phyloP scores from a whole-genome alignment of 345 rosid genomes.

The Rhodomyrtus tomentosa region DNA sequence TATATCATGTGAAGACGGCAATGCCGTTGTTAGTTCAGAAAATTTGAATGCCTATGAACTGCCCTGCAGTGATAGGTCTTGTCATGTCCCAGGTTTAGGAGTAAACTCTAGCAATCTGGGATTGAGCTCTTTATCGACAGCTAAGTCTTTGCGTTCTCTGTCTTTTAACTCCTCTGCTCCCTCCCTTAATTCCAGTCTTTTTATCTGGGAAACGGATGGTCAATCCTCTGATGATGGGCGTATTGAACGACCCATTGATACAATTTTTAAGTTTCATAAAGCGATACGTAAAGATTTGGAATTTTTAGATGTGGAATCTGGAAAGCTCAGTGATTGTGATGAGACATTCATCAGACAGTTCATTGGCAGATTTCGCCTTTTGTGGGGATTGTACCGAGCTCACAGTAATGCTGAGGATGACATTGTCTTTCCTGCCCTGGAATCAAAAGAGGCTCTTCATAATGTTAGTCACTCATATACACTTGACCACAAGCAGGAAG shows the following conservation, averaged over 20 bases:
- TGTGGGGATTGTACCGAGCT: conserved; percentile 92
- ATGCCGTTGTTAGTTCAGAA: conserved; percentile 10
- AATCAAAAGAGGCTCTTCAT: conserved; percentile 87
- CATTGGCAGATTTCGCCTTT: conserved; percentile 68
- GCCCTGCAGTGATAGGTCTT: conserved; percentile 36
- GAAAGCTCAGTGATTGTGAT: conserved; percentile 64
- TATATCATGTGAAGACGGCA: conserved; percentile 16
- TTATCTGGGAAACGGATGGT: conserved; percentile 66
- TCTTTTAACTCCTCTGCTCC: conserved; percentile 61
- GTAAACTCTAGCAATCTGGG: conserved; percentile 54
- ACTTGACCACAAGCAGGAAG: conserved; percentile 88
- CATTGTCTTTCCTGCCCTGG: conserved; percentile 85
- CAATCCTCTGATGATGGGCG: conserved; percentile 29
- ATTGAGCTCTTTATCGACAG: conserved; percentile 53
- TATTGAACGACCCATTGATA: conserved; percentile 71
- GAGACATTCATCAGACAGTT: conserved; percentile 62
- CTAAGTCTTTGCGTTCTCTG: conserved; percentile 60
- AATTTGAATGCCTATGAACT: conserved; percentile 15
- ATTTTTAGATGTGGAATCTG: conserved; percentile 80
- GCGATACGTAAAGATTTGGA: conserved; percentile 88
- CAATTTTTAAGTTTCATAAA: conserved; percentile 82
- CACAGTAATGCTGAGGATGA: conserved; percentile 98
- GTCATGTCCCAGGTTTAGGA: conserved; percentile 86
- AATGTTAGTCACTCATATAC: conserved; percentile 93
- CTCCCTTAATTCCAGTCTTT: conserved; percentile 79